Conservation (phyloP, 2,329 filamentous ascomycete genomes). For the Talaromyces sp. region DNA sequence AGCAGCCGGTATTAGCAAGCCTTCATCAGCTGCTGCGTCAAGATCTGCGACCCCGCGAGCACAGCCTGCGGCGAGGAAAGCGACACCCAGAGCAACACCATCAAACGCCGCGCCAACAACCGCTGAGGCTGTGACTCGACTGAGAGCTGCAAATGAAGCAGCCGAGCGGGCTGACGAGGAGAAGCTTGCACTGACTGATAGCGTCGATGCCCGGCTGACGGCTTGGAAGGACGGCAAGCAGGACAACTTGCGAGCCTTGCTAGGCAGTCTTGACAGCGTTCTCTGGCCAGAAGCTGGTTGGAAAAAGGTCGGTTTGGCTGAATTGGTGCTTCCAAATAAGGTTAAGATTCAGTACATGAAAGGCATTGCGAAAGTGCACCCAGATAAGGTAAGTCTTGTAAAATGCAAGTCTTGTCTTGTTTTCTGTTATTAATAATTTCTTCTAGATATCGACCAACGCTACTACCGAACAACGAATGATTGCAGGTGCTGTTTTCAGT, state of each 20-base stretch:
- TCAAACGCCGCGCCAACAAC: slow-evolving; percentile 40
- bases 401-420: too few species aligned
- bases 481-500: slow-evolving; percentile 60
- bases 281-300: slow-evolving; percentile 89
- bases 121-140: slow-evolving; percentile 72
- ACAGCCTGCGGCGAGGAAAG: slow-evolving; percentile 32
- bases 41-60: slow-evolving; percentile 39
- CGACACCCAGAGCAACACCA: slow-evolving; percentile 21
- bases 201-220: slow-evolving; percentile 72
- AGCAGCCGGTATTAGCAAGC: slow-evolving; percentile 64
- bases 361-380: slow-evolving; percentile 96
- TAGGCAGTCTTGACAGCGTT: slow-evolving; percentile 81
- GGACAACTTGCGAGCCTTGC: slow-evolving; percentile 82
- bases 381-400: slow-evolving; percentile 70
- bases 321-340: slow-evolving; percentile 86
- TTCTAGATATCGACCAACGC: slow-evolving; percentile 55
- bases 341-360: slow-evolving; percentile 99
- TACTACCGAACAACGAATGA: slow-evolving; percentile 64
- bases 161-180: slow-evolving; percentile 86
- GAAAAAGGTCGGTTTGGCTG: slow-evolving; percentile 94
- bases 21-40: slow-evolving; percentile 43
- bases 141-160: slow-evolving; percentile 78
- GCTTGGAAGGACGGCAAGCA: slow-evolving; percentile 87
- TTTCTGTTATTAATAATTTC: not conserved
- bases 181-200: slow-evolving; percentile 81